Conservation (phyloP, 495 filamentous ascomycete species). For the Xylaria curta region DNA sequence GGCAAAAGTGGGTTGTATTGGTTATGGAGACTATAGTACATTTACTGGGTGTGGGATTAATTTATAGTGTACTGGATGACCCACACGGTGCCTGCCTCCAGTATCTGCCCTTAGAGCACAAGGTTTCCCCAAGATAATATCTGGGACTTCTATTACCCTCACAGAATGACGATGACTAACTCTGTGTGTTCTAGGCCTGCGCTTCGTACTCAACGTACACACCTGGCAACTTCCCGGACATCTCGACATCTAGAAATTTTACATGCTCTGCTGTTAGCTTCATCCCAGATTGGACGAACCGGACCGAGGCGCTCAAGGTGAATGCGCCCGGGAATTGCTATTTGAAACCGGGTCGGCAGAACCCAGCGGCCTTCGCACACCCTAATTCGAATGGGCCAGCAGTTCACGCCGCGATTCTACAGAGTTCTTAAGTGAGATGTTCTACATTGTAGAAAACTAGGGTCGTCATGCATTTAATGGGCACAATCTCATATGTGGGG, state of each 20-base stretch:
- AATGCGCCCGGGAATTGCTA: conserved; percentile 54
- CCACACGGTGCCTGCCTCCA: no score
- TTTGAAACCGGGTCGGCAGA: conserved; percentile 50
- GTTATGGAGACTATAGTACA: no score
- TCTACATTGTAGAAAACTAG: not conserved
- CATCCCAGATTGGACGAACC: conserved; percentile 52
- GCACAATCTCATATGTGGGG: not conserved
- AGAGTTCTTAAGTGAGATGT: not conserved
- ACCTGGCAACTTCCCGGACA: conserved; percentile 34
- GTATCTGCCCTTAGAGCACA: not conserved
- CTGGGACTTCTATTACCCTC: not conserved
- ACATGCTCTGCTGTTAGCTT: conserved; percentile 52
- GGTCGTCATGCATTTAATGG: not conserved
- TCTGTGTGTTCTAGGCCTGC: conserved; percentile 35
- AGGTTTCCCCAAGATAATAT: not conserved
- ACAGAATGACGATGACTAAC: not conserved
- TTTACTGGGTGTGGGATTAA: no score
- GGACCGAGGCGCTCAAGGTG: conserved; percentile 34
- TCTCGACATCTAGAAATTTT: conserved; percentile 34
- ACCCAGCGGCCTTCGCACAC: conserved; percentile 36
- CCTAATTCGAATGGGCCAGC: conserved; percentile 34
- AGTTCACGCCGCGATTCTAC: conserved; percentile 37
- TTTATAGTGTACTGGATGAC: no score
- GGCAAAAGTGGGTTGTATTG: no score
- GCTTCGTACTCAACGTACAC: conserved; percentile 48